A percentile compares a stretch with the other conserved stretches of the same genome.
These are phyloP conservation scores for Magnolia changhungtana DNA, from an alignment of 164 flowering plant species.

Conservation along the genomic window DNA sequence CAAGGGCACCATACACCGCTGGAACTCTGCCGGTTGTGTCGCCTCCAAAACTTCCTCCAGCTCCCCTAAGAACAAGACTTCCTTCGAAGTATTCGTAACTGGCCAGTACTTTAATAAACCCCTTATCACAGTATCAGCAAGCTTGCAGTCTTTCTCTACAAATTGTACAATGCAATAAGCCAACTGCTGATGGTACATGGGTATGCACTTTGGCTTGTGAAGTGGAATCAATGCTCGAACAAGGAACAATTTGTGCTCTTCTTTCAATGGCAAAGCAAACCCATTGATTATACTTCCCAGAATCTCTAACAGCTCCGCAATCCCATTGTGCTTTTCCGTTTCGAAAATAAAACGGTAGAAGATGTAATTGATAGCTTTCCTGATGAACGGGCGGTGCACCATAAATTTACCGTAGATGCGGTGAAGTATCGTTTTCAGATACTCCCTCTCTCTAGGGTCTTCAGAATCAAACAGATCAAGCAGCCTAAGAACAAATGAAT, in stretches of 20 bases:
- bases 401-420: conserved; percentile 84
- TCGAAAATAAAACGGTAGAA: conserved; percentile 68
- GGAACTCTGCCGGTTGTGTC: conserved; percentile 60
- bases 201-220: conserved; percentile 76
- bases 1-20: conserved; percentile 70
- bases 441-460: conserved; percentile 85
- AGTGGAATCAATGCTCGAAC: conserved; percentile 70
- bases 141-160: conserved; percentile 85
- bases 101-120: conserved; percentile 79
- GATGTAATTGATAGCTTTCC: conserved; percentile 74
- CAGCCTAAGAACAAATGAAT: conserved; percentile 61
- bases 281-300: conserved; percentile 81
- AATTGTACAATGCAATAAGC: conserved; percentile 76
- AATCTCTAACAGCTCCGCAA: conserved; percentile 76
- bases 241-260: conserved; percentile 78
- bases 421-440: conserved; percentile 73
- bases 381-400: conserved; percentile 77
- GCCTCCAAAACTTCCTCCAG: conserved; percentile 75
- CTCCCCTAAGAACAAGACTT: conserved; percentile 71
- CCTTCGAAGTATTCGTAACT: conserved; percentile 70
- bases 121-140: conserved; percentile 70
- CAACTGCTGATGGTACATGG: conserved; percentile 75
- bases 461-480: conserved; percentile 79
- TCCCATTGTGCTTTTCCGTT: conserved; percentile 77
- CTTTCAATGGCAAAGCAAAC: conserved; percentile 82